phyloP scores from a whole-genome alignment of 768 basidiomycete species.

The Lepiota brunneoincarnata region DNA sequence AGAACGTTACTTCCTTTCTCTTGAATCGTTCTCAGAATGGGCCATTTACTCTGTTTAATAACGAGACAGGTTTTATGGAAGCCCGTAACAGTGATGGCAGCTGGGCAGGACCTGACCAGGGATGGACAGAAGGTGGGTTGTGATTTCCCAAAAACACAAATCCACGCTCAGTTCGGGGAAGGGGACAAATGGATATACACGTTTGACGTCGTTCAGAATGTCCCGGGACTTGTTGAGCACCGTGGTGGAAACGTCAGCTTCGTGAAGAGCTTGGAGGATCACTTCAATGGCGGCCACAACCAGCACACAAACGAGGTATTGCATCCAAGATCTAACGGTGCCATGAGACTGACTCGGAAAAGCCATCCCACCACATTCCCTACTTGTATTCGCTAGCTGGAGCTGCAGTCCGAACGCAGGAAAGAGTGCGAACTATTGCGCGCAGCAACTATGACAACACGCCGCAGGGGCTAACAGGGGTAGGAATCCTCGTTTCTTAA shows the following conservation, averaged over 20 bases:
- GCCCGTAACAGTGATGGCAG: conserved; percentile 62
- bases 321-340: conserved; percentile 5
- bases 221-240: conserved; percentile 54
- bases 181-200: conserved; percentile 63
- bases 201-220: conserved; percentile 74
- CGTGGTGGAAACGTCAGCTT: conserved; percentile 70
- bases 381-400: conserved; percentile 75
- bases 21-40: conserved; percentile 47
- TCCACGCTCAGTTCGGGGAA: conserved; percentile 11
- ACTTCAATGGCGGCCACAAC: conserved; percentile 63
- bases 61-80: conserved; percentile 76
- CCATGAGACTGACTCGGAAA: background rate
- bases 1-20: conserved; percentile 47
- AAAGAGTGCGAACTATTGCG: conserved; percentile 64
- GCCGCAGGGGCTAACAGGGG: conserved; percentile 68
- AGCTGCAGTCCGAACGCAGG: conserved; percentile 66
- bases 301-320: conserved; percentile 76
- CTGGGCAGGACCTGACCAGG: conserved; percentile 68
- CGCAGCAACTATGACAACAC: conserved; percentile 62
- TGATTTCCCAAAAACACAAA: background rate
- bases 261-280: conserved; percentile 60
- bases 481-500: conserved; percentile 25
- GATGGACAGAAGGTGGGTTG: conserved; percentile 73
- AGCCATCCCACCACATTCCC: conserved; percentile 85
- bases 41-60: conserved; percentile 66